Evolutionary conservation across 192 early-diverging fungal genomes (phyloP).

Genomic region (Spinellus fusiger): DNA sequence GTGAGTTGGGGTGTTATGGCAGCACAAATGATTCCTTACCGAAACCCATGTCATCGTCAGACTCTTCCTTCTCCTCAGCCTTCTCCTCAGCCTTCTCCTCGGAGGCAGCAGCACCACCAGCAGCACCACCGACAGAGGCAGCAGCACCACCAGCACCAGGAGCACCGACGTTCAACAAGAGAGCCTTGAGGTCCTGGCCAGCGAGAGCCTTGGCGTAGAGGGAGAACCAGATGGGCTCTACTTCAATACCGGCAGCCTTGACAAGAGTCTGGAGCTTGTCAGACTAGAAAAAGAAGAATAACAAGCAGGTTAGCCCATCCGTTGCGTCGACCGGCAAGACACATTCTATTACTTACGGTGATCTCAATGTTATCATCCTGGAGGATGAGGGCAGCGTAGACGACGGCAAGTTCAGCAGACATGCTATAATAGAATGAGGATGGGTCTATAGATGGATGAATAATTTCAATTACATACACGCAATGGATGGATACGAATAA

Average conservation of each 20-base stretch:
- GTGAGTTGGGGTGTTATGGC: neutral
- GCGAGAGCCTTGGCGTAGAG: conserved; percentile 98
- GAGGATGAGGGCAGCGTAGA: conserved; percentile 95
- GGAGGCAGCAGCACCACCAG: conserved; percentile 31
- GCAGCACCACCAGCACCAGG: conserved; percentile 43
- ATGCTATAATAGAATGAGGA: neutral
- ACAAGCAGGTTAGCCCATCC: neutral
- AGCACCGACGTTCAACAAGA: conserved; percentile 85
- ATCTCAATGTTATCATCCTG: conserved; percentile 89
- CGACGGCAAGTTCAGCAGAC: conserved; percentile 34
- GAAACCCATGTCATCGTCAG: conserved; percentile 81
- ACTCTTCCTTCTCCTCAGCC: conserved; percentile 64
- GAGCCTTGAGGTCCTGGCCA: conserved; percentile 81
- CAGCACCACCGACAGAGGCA: conserved; percentile 26
- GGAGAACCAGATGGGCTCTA: conserved; percentile 92
- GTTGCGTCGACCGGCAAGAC: neutral
- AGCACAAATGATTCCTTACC: conserved; percentile 42
- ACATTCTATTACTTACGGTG: neutral
- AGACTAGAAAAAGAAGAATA: neutral
- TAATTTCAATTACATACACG: conserved; percentile 3
- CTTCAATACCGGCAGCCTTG: conserved; percentile 82
- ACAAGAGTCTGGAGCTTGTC: conserved; percentile 46
- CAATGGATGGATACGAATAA: conserved; percentile 6
- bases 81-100: conserved; percentile 61
- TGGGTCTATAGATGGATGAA: conserved; percentile 10